A percentile compares a stretch with the other conserved stretches of the same genome.
Evolutionary conservation across 345 rosid species (phyloP).

Genomic region (Ricinus communis): DNA sequence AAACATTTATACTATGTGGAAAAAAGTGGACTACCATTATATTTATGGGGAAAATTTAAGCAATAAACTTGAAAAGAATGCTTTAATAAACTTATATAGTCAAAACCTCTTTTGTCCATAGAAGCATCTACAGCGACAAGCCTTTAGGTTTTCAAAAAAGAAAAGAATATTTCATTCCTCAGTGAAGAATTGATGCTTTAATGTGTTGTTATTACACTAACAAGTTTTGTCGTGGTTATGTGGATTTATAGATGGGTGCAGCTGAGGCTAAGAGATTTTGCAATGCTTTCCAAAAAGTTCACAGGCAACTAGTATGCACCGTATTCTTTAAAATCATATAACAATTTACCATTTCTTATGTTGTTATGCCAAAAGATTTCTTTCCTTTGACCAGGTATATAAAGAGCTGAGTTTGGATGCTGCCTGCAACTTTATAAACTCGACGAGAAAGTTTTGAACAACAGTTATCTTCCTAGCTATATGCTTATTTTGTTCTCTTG

Average conservation of each 20-base stretch:
- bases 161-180: background rate
- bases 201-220: background rate
- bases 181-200: background rate
- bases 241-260: constrained; percentile 52
- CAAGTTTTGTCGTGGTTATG: background rate
- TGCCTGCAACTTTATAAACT: constrained; percentile 44
- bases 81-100: background rate
- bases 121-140: background rate
- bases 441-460: constrained; percentile 14
- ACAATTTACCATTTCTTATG: background rate
- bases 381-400: constrained; percentile 46
- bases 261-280: constrained; percentile 77
- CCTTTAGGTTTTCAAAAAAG: background rate
- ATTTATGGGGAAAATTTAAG: too few relatives aligned
- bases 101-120: background rate
- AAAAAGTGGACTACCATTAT: background rate
- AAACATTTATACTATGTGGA: too few relatives aligned
- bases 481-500: background rate
- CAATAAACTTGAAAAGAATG: background rate
- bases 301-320: constrained; percentile 67
- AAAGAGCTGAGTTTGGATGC: constrained; percentile 65
- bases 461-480: constrained; percentile 12
- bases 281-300: constrained; percentile 67
- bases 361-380: background rate
- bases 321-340: background rate